Conservation (phyloP, 805 yeast genomes). For the Wickerhamomyces bisporus region DNA sequence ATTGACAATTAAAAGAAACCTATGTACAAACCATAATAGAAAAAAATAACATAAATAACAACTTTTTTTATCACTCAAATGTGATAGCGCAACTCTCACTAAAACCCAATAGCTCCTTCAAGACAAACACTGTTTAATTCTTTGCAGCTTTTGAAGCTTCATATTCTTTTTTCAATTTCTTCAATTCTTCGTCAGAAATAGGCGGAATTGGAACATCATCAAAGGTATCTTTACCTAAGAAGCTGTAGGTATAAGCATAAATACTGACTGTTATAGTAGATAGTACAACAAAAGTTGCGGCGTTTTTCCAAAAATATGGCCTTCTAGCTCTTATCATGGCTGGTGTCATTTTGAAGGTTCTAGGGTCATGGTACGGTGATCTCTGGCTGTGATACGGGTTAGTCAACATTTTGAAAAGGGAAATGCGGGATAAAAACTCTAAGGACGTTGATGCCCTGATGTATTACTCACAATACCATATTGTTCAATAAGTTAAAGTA, state of each 20-base stretch:
- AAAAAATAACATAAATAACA: too few species aligned
- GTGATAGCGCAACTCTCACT: too few species aligned
- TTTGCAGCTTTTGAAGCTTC: slow-evolving; percentile 34
- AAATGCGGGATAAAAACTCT: too few species aligned
- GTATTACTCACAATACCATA: not conserved
- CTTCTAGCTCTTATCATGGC: slow-evolving; percentile 87
- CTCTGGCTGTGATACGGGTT: slow-evolving; percentile 22
- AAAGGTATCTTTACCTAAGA: slow-evolving; percentile 74
- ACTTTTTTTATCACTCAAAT: too few species aligned
- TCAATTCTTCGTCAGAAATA: slow-evolving; percentile 69
- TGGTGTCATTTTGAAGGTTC: slow-evolving; percentile 84
- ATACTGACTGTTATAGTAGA: slow-evolving; percentile 66
- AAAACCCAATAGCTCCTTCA: not conserved
- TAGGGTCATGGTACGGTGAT: slow-evolving; percentile 53
- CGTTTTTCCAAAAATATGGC: slow-evolving; percentile 79
- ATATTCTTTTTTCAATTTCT: slow-evolving; percentile 66
- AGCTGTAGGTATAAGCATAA: slow-evolving; percentile 57
- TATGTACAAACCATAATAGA: not conserved
- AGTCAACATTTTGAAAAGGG: slow-evolving; percentile 12
- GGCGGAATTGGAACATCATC: slow-evolving; percentile 95
- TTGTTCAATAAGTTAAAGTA: too few species aligned
- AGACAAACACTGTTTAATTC: too few species aligned
- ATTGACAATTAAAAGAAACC: not conserved
- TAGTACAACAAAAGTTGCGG: slow-evolving; percentile 53
- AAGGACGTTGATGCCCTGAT: too few species aligned